A percentile compares a stretch with the other conserved stretches of the same genome.
phyloP scores from a whole-genome alignment of 345 rosid species.

The Capsella bursapastoris region DNA sequence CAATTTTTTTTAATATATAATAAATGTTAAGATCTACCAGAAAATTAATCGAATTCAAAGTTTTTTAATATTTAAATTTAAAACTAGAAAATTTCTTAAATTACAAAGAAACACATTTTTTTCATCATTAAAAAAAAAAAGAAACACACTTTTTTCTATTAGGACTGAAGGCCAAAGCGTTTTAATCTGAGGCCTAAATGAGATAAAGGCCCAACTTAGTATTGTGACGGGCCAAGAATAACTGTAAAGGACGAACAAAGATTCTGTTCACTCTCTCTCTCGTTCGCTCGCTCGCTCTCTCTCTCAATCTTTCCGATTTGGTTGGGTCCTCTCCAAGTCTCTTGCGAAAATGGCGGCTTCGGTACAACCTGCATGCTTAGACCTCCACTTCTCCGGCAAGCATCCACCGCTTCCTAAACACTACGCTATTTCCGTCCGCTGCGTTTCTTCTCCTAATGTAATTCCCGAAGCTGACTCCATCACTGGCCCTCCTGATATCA shows the following conservation, averaged over 20 bases:
- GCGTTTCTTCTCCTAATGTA: slow-evolving; percentile 40
- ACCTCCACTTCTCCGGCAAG: slow-evolving; percentile 42
- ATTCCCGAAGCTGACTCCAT: slow-evolving; percentile 31
- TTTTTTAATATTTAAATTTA: too few species aligned
- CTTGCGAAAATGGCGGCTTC: slow-evolving; percentile 51
- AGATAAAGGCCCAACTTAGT: slow-evolving; percentile 15
- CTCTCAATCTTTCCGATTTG: slow-evolving; percentile 31
- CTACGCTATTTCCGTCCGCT: slow-evolving; percentile 38
- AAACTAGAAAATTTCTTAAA: too few species aligned
- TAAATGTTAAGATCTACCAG: too few species aligned
- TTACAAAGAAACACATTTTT: too few species aligned
- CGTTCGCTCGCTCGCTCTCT: neutral
- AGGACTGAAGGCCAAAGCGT: too few species aligned
- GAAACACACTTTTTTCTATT: too few species aligned
- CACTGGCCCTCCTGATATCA: slow-evolving; percentile 35
- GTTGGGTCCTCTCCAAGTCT: slow-evolving; percentile 35
- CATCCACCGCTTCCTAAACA: slow-evolving; percentile 28
- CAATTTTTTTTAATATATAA: too few species aligned
- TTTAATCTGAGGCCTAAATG: neutral
- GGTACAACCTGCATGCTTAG: slow-evolving; percentile 47
- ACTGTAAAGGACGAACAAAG: neutral
- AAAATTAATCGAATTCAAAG: too few species aligned
- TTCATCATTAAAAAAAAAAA: too few species aligned
- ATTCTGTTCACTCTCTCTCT: slow-evolving; percentile 19
- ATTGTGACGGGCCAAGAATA: slow-evolving; percentile 22